Evolutionary conservation across 129 eudicot species (phyloP).

Genomic region (Flaveria sonorensis): DNA sequence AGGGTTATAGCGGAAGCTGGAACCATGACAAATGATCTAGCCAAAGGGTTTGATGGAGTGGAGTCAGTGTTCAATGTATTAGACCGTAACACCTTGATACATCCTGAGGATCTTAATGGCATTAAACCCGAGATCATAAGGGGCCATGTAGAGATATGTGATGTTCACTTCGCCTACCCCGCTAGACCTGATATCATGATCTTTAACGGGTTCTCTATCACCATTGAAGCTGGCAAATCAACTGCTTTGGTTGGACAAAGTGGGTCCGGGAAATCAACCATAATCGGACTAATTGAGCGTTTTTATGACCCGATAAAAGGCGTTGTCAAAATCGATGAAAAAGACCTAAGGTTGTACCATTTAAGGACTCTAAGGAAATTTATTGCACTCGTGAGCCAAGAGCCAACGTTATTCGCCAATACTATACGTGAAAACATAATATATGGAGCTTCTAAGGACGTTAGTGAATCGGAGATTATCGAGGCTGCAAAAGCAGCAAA

Average conservation of each 20-base stretch:
- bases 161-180: constrained; percentile 79
- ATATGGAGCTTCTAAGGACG: constrained; percentile 54
- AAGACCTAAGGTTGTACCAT: constrained; percentile 63
- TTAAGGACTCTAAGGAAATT: constrained; percentile 64
- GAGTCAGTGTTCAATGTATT: constrained; percentile 67
- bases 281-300: constrained; percentile 66
- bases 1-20: constrained; percentile 85
- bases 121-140: constrained; percentile 49
- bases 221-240: constrained; percentile 75
- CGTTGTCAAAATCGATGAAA: constrained; percentile 60
- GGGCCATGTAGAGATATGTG: constrained; percentile 59
- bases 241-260: constrained; percentile 87
- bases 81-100: constrained; percentile 61
- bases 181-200: constrained; percentile 55
- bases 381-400: constrained; percentile 90
- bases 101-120: constrained; percentile 63
- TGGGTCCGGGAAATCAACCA: constrained; percentile 87
- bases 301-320: constrained; percentile 77
- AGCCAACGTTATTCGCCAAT: constrained; percentile 68
- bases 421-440: constrained; percentile 64
- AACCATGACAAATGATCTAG: constrained; percentile 77
- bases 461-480: constrained; percentile 56
- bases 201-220: constrained; percentile 60
- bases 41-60: constrained; percentile 70
- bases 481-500: constrained; percentile 88